Evolutionary conservation across 371 early-diverging fungal genomes (phyloP).

Genomic region (Sporodiniella umbellata): DNA sequence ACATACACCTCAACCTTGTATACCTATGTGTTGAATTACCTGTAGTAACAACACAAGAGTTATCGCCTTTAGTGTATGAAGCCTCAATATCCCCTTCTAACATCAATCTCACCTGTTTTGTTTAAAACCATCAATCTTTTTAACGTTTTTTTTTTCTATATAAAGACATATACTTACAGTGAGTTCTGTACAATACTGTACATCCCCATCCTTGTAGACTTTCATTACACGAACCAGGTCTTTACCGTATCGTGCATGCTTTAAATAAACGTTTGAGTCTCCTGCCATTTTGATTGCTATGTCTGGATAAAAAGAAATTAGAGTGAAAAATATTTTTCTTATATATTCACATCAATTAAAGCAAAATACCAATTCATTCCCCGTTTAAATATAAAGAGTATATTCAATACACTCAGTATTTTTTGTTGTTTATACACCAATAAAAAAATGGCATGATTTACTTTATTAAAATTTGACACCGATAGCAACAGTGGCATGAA

Average conservation of each 20-base stretch:
- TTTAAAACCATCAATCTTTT: no score
- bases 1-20: background rate
- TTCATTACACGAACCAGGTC: slow-evolving; percentile 75
- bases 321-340: no score
- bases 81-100: slow-evolving; percentile 75
- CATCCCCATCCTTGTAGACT: slow-evolving; percentile 63
- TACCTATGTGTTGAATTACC: slow-evolving; percentile 20
- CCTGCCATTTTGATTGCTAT: slow-evolving; percentile 24
- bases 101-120: slow-evolving; percentile 54
- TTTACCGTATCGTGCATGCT: slow-evolving; percentile 74
- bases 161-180: slow-evolving; percentile 43
- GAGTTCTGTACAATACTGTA: slow-evolving; percentile 75
- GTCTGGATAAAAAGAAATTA: no score
- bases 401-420: no score
- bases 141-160: no score
- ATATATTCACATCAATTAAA: no score
- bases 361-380: no score
- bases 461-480: no score
- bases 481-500: no score
- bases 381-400: no score
- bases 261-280: slow-evolving; percentile 43
- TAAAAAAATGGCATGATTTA: no score
- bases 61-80: slow-evolving; percentile 82
- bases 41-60: slow-evolving; percentile 53
- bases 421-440: no score